Evolutionary conservation across 176 grass and related monocot genomes (phyloP).

Genomic region (Ensete glaucum): DNA sequence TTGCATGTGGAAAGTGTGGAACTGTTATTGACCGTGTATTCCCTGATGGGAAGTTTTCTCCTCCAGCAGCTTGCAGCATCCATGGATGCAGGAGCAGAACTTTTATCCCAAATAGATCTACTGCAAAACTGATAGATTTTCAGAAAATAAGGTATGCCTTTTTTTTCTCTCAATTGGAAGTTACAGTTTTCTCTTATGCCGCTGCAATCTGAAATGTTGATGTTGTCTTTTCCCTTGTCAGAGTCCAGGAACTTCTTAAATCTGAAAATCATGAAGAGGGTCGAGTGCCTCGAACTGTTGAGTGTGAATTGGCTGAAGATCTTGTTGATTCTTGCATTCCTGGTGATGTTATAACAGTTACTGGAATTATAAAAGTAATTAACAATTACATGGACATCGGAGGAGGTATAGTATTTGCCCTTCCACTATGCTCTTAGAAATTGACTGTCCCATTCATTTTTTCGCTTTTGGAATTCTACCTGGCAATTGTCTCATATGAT

Average conservation of each 20-base stretch:
- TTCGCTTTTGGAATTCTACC: neutral
- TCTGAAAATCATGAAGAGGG: conserved; percentile 69
- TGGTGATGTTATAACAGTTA: conserved; percentile 73
- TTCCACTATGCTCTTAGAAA: too few relatives aligned
- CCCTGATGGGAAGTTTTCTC: conserved; percentile 77
- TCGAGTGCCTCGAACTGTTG: conserved; percentile 66
- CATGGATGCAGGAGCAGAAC: conserved; percentile 76
- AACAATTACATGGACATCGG: conserved; percentile 88
- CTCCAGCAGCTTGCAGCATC: conserved; percentile 48
- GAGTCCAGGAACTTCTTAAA: conserved; percentile 63
- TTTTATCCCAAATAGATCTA: conserved; percentile 56
- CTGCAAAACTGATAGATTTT: conserved; percentile 72
- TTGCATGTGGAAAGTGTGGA: conserved; percentile 61
- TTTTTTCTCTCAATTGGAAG: conserved; percentile 2
- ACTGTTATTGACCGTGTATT: conserved; percentile 30
- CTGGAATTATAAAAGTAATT: conserved; percentile 82
- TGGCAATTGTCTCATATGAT: neutral
- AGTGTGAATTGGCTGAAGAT: conserved; percentile 89
- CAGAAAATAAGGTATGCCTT: conserved; percentile 80
- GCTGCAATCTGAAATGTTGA: conserved; percentile 8
- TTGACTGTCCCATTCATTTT: too few relatives aligned
- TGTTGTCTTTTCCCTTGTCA: conserved; percentile 28
- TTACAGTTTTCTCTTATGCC: conserved; percentile 6
- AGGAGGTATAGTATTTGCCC: conserved; percentile 45
- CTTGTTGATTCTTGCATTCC: conserved; percentile 96